Base-by-base conservation (phyloP, 1,284 basidiomycete genomes). In the Exobasidium rhododendri region DNA sequence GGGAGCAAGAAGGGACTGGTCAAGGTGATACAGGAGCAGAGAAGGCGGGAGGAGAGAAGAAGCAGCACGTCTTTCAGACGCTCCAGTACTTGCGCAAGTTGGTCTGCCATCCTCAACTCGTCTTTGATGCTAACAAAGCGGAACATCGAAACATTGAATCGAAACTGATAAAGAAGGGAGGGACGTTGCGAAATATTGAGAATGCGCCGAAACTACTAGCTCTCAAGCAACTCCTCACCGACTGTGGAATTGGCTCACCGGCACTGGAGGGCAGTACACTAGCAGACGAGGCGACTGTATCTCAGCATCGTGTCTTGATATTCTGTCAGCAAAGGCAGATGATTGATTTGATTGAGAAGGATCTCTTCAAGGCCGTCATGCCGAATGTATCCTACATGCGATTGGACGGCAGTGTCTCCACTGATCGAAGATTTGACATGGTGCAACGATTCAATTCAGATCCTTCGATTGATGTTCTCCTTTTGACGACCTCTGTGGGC, bases 251-350 rank as follows among this genome's bases (percentile, higher is more conserved):
- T 63, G 96, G 94, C 13, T 1, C 68, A 82, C 58, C 69, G 81
- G 58, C 70, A 76, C 6, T 79, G 81, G n/a, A 86, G 52, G 26
- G 68, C 88, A 49, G 83, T 28, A 5, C 31, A 50, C 87, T 89
- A 64, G 82, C 84, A 0, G 83, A 86, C 47, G 77, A 73, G 10
- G 14, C 47, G 4, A 28, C 20, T 13, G 26, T 94, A 74, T 91
- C 92, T 17, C 93, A 96, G 75, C 96, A 99, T 79, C 91, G 96
- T 35, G 94, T 97, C 52, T 86, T 99, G 68, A 94, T 99, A 78
- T 99, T 99, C 82, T 98, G 94, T 79, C 96, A 99, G 82, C 91
- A 97, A 86, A 96, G 96, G 79, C 91, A 93, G 78, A 99, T 98
- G 96, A 85, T 99, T 49, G 92, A 99, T 80, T 90, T 98, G 77